A percentile compares a stretch with the other conserved stretches of the same genome.
Evolutionary conservation across 371 early-diverging fungal genomes (phyloP).

Genomic region (Circinella umbellata): DNA sequence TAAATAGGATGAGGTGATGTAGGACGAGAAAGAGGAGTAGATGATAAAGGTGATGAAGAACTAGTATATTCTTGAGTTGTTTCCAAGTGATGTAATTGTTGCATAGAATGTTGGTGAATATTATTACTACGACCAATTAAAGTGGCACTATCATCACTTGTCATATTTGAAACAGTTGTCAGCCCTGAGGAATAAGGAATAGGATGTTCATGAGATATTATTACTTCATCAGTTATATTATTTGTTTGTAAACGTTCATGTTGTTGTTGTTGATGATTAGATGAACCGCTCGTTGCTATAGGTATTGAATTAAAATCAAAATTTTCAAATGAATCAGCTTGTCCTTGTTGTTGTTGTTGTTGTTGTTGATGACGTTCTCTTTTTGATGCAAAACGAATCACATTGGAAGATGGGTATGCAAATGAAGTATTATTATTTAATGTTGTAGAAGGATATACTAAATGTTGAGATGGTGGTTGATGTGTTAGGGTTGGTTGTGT

Average conservation of each 20-base stretch:
- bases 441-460: neutral
- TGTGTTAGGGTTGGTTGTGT: neutral
- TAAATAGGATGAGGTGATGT: neutral
- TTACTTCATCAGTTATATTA: neutral
- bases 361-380: constrained; percentile 4
- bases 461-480: neutral
- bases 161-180: constrained; percentile 23
- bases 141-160: constrained; percentile 25
- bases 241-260: constrained; percentile 2
- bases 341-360: neutral
- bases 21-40: neutral
- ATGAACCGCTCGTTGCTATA: neutral
- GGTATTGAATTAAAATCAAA: constrained; percentile 18
- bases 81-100: constrained; percentile 1
- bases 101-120: neutral
- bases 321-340: constrained; percentile 20
- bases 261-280: constrained; percentile 1
- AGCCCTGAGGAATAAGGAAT: constrained; percentile 25
- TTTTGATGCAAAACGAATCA: constrained; percentile 20
- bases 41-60: neutral
- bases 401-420: constrained; percentile 13
- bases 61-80: neutral
- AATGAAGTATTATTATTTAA: constrained; percentile 7
- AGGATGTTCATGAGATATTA: constrained; percentile 11
- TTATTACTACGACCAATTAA: constrained; percentile 21